Percentiles rank a stretch among this genome's conserved stretches.
Evolutionary conservation across 108 stramenopile genomes (phyloP).

Genomic region (Pseudonitzschia delicatissima): DNA sequence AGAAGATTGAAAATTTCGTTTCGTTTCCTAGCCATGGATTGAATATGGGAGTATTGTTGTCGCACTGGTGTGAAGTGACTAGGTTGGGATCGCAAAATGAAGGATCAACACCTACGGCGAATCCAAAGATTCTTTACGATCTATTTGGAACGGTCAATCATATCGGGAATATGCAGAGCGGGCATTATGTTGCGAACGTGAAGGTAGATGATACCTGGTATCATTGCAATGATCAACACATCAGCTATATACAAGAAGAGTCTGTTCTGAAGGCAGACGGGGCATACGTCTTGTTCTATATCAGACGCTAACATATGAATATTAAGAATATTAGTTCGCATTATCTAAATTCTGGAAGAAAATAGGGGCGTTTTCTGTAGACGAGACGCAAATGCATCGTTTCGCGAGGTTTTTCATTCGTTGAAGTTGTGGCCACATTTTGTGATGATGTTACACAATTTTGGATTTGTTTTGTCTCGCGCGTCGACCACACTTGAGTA

Average conservation of each 20-base stretch:
- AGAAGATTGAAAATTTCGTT: conserved; percentile 73
- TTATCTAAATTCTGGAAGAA: too few species aligned
- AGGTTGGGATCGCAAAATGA: conserved; percentile 3
- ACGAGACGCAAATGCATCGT: too few species aligned
- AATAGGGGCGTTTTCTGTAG: too few species aligned
- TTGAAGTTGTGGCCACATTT: too few species aligned
- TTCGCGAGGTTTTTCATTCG: too few species aligned
- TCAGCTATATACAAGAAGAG: conserved; percentile 39
- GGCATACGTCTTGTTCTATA: conserved; percentile 80
- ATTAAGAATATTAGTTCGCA: not conserved
- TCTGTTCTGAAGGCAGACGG: conserved; percentile 53
- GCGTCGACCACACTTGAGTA: too few species aligned
- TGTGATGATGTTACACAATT: too few species aligned
- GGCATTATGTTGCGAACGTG: conserved; percentile 66
- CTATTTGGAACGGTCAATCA: conserved; percentile 80
- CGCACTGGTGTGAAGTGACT: conserved; percentile 69
- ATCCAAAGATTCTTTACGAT: conserved; percentile 61
- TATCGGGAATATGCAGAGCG: conserved; percentile 65
- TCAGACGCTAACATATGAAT: conserved; percentile 26
- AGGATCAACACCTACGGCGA: not conserved
- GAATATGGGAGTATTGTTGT: conserved; percentile 70
- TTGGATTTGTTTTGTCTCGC: too few species aligned
- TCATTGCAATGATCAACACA: conserved; percentile 68
- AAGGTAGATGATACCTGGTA: conserved; percentile 73
- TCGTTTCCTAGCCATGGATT: conserved; percentile 64